Evolutionary conservation across 352 stramenopile genomes (phyloP), one percentile per base, ranked within the genome.

Genomic region (Plasmopara viticola): DNA sequence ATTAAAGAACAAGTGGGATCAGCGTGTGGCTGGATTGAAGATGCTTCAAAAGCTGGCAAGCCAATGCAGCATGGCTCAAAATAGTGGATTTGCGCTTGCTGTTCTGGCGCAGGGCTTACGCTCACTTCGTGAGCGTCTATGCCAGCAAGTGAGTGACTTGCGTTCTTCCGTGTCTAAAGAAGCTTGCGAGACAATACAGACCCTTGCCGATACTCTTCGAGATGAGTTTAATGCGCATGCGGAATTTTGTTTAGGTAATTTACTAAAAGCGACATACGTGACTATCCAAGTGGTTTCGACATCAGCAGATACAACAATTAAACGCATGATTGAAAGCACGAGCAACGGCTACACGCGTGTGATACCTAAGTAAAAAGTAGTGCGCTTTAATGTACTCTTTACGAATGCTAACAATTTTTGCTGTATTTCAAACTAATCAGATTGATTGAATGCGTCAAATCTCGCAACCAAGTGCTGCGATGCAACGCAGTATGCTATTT

Each of bases 261-360:
- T 92, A n/a, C 53, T 94, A 28, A 94, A 94, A 53, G 74, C 77
- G 12, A 90, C 81, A n/a, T 90, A 84, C 44, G 79, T 94, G n/a
- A 94, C 81, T 20, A 94, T 94, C 15, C 75, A 87, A 53, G 74
- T 94, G 28, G 84, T 94, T 29, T 90, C 84, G 17, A 90, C 78
- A 6, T 55, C 84, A 37, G 82, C 84, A 4, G 75, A 92, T 46
- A 62, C 72, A 13, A 88, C 68, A 2, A 83, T 94, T 47, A 77
- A 75, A 46, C 72, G 61, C 2, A 79, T 94, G n/a, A 80, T 94
- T 30, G 62, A 84, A 43, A 89, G 78, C 59, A 90, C 80, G 0
- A 78, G 64, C 42, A 85, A 73, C 42, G 84, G 84, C 10, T 94
- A 89, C 58, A 59, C 60, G 31, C 74, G 79, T 14, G 60, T 90